Evolutionary conservation across 768 basidiomycete species (phyloP).

Genomic region (Lentinula lateritia): DNA sequence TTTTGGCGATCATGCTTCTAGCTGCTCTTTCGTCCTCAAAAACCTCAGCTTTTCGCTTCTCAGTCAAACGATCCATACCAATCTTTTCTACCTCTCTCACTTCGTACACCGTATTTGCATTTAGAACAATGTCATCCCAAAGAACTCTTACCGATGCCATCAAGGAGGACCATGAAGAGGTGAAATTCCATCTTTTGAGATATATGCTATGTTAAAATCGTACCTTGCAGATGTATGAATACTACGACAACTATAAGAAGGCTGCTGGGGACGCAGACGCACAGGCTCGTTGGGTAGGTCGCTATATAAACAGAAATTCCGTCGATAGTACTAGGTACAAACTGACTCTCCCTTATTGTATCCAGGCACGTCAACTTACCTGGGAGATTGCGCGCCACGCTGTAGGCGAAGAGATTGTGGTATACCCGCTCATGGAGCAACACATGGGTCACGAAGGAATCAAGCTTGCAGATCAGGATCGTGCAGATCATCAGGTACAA

Average conservation of each 20-base stretch:
- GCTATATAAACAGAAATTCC: no score
- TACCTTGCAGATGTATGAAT: conserved; percentile 47
- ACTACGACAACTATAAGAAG: conserved; percentile 43
- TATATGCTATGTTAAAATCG: background rate
- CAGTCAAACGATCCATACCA: background rate
- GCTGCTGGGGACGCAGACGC: conserved; percentile 36
- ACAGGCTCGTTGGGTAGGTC: conserved; percentile 42
- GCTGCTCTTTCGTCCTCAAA: background rate
- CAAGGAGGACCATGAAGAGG: conserved; percentile 47
- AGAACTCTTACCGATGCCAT: conserved; percentile 35
- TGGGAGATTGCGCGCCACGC: conserved; percentile 63
- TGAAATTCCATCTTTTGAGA: conserved; percentile 9
- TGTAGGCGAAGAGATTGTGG: conserved; percentile 57
- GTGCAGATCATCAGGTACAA: conserved; percentile 50
- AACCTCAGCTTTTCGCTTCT: background rate
- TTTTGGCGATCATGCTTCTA: background rate
- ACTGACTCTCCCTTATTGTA: background rate
- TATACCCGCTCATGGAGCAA: conserved; percentile 58
- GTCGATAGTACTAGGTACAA: background rate
- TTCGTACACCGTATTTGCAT: background rate
- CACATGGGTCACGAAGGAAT: conserved; percentile 47
- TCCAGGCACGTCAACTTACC: conserved; percentile 33
- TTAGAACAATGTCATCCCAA: conserved; percentile 9
- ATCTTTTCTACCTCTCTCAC: background rate
- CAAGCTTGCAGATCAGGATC: conserved; percentile 48